Evolutionary conservation across 1,284 basidiomycete genomes (phyloP).

Genomic region (Ustilago shanxiensis): DNA sequence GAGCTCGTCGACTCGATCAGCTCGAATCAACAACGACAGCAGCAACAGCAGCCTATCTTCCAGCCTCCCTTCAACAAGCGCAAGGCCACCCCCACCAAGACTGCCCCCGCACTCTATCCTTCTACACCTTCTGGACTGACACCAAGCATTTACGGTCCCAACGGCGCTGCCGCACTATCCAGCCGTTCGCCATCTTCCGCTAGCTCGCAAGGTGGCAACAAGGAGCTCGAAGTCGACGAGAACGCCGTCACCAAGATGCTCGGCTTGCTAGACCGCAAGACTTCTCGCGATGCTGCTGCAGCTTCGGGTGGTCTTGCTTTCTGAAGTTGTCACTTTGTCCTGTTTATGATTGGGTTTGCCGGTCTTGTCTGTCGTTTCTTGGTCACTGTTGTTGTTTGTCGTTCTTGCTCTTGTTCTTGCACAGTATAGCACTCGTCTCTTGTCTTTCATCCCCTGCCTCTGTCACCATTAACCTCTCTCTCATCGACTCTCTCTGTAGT

Average conservation of each 20-base stretch:
- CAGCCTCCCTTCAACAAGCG: conserved; percentile 38
- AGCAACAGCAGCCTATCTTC: conserved; percentile 14
- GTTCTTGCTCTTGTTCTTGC: conserved; percentile 5
- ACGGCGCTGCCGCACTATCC: conserved; percentile 15
- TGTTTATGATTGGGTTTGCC: neutral
- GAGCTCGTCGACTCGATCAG: conserved; percentile 60
- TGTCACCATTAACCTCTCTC: conserved; percentile 13
- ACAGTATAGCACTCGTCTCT: conserved; percentile 15
- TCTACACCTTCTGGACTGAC: conserved; percentile 29
- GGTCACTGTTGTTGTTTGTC: neutral
- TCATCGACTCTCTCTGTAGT: neutral
- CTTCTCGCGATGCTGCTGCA: conserved; percentile 23
- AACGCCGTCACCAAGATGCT: conserved; percentile 55
- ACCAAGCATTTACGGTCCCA: conserved; percentile 43
- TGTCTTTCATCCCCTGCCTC: conserved; percentile 5
- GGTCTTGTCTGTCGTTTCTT: neutral
- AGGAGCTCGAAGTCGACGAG: conserved; percentile 55
- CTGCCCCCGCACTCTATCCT: conserved; percentile 24
- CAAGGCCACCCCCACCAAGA: conserved; percentile 24
- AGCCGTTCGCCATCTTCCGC: conserved; percentile 19
- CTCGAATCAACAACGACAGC: conserved; percentile 29
- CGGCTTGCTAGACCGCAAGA: conserved; percentile 54
- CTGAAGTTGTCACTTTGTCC: neutral
- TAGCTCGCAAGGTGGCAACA: conserved; percentile 18
- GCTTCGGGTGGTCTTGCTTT: conserved; percentile 24